Evolutionary conservation across 257 asterid species (phyloP), one percentile per base, ranked within the genome.

Genomic region (Jaltomata sinuosa): DNA sequence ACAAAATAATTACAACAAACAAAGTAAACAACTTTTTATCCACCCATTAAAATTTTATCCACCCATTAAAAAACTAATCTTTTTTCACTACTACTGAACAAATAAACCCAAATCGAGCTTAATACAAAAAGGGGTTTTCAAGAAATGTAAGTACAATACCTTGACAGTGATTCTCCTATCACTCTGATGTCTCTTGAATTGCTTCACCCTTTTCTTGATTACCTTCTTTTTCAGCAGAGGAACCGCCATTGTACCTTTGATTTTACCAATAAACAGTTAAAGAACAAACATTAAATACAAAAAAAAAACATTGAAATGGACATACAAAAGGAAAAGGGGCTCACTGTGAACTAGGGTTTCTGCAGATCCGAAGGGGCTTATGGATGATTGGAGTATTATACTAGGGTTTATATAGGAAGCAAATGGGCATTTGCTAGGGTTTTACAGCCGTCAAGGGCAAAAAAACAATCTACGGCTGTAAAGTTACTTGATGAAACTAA

Each of bases 111-210:
- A 19, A 14, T 25, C 19, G 15, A 65, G 45, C 74, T 31, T 31
- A 31, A 31, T 38, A 25, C 22, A 2, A 31, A 0, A 6, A 38
- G 42, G 42, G 42, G 42, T 29, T 12, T 15, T 12, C 0, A 45
- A 47, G 52, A 74, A 74, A 14, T 36, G 5, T 4, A 7, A 21
- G 7, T 3, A 68, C 8, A 36, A 15, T 84, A 91, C 94, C 91
- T 92, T 89, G 25, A 92, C 91, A 19, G 91, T 89, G 47, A 85
- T 86, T 21, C 85, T 89, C 54, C 92, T 88, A 34, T 91, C 93
- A 68, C 92, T 90, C 84, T 87, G 91, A 1, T 89, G 31, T 6
- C 93, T 90, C 91, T 90, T 89, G 87, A 92, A 89, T 25, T 92
- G 86, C 89, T 91, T 91, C 47, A 89, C 90, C 62, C 92, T 85